Base-by-base conservation (phyloP, 139 green algal genomes). In the Asterochloris erici region DNA sequence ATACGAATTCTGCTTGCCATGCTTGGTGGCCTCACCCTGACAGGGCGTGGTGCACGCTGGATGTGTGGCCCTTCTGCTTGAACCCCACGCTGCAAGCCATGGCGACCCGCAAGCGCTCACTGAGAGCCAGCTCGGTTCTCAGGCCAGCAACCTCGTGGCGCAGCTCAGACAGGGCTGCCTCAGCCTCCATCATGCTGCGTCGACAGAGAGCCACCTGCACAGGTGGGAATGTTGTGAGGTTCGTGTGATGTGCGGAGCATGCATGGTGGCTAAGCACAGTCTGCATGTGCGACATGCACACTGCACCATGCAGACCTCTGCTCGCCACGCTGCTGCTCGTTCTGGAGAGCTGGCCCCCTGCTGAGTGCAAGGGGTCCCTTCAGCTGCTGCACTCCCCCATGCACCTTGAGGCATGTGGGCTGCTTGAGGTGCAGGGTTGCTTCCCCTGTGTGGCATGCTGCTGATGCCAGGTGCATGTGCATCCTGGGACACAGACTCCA, bases 41-140 rank as follows among this genome's bases (percentile, higher is more conserved):
- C 60, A n/a, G 12, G 14, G 38, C 68, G 12, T 60, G 14, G 2
- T 79, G 12, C 21, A 71, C 17, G 66, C 19, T 26, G 73, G 28
- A 63, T 23, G 26, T 16, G 60, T 17, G n/a, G 17, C 38, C 17
- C 66, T 26, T 71, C 19, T 71, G 21, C 17, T 71, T 71, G 66
- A 71, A 71, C 9, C 17, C 19, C 66, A 71, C 66, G 15, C 63
- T 74, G 17, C 61, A 82, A 14, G 73, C n/a, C 78, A 82, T 73
- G 26, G 78, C 78, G 28, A 82, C 74, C 14, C 78, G 78, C 63
- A 82, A 19, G 14, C 78, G 61, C 63, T 82, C 78, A 16, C 78
- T 82, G 27, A 82, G 61, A 61, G 29, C 78, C 14, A 82, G 63
- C 63, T 82, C 78, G 64, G 78, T 27, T 27, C 63, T 73, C 24